These are phyloP conservation scores for Sergeia podlipaevii DNA, from an alignment of 208 protist genomes.

Conservation along the genomic window DNA sequence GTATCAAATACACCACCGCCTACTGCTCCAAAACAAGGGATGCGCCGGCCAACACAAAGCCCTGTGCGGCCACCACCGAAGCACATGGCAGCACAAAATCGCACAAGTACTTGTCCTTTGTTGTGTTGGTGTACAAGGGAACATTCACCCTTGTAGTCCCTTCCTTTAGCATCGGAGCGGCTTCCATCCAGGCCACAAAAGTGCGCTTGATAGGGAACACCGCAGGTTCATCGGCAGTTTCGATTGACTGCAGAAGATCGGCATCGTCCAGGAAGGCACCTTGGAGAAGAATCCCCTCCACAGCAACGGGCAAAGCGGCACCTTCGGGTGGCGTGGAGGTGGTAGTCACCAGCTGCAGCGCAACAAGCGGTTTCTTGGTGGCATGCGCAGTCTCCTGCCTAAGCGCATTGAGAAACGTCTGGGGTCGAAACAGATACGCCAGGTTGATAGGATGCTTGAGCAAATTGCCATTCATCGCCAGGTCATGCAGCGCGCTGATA, in stretches of 20 bases:
- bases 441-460: slow-evolving; percentile 77
- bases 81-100: slow-evolving; percentile 85
- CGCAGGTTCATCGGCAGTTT: slow-evolving; percentile 80
- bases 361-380: slow-evolving; percentile 73
- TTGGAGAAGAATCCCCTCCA: slow-evolving; percentile 82
- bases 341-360: slow-evolving; percentile 58
- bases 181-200: slow-evolving; percentile 70
- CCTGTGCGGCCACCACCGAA: slow-evolving; percentile 33
- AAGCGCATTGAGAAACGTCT: slow-evolving; percentile 95
- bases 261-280: slow-evolving; percentile 77
- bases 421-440: slow-evolving; percentile 85
- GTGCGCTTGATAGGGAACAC: slow-evolving; percentile 69
- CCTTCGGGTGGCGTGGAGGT: slow-evolving; percentile 40
- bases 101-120: slow-evolving; percentile 81
- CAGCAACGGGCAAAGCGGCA: slow-evolving; percentile 38
- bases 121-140: slow-evolving; percentile 84
- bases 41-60: slow-evolving; percentile 87
- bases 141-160: slow-evolving; percentile 37
- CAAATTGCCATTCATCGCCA: slow-evolving; percentile 48
- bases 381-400: slow-evolving; percentile 92
- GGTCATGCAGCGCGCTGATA: slow-evolving; percentile 66
- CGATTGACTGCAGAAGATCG: slow-evolving; percentile 60
- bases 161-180: neutral
- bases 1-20: neutral
- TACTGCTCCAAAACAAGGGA: slow-evolving; percentile 86